Evolutionary conservation across 2,329 filamentous ascomycete species (phyloP).

Genomic region (Penicillium aurantiogriseum): DNA sequence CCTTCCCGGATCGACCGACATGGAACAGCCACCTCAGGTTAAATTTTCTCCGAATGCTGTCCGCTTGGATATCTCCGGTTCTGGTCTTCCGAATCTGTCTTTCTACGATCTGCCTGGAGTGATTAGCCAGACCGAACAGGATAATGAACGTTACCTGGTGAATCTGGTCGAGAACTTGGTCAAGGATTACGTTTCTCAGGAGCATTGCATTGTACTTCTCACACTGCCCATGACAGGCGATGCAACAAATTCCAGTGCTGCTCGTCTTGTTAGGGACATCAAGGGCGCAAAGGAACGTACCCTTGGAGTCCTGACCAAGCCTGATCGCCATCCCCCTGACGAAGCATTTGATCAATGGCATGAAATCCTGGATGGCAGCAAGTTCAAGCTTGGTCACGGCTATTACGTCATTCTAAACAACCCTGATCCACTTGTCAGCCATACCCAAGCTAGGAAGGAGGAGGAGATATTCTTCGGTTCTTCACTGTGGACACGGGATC

Average conservation of each 20-base stretch:
- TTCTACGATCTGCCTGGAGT: slow-evolving; percentile 86
- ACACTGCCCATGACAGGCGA: slow-evolving; percentile 77
- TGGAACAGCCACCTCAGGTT: slow-evolving; percentile 43
- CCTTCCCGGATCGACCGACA: slow-evolving; percentile 48
- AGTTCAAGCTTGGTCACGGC: slow-evolving; percentile 66
- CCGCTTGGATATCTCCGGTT: slow-evolving; percentile 70
- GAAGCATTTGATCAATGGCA: slow-evolving; percentile 59
- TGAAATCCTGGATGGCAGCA: slow-evolving; percentile 60
- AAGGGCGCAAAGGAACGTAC: slow-evolving; percentile 57
- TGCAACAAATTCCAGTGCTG: slow-evolving; percentile 70
- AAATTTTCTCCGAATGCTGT: slow-evolving; percentile 83
- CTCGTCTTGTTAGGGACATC: slow-evolving; percentile 60
- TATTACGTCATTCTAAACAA: slow-evolving; percentile 72
- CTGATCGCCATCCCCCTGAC: slow-evolving; percentile 64
- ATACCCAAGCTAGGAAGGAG: slow-evolving; percentile 48
- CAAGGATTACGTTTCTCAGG: slow-evolving; percentile 65
- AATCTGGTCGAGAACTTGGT: slow-evolving; percentile 70
- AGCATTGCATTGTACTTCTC: slow-evolving; percentile 72
- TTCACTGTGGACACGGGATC: slow-evolving; percentile 47
- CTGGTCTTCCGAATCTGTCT: slow-evolving; percentile 68
- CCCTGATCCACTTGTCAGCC: slow-evolving; percentile 45
- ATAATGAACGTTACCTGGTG: slow-evolving; percentile 66
- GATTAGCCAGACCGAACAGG: slow-evolving; percentile 66
- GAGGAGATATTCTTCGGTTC: slow-evolving; percentile 54
- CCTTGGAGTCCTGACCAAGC: slow-evolving; percentile 80